phyloP scores from a whole-genome alignment of 1,139 yeast genomes.

The Kodamaea fungicola region DNA sequence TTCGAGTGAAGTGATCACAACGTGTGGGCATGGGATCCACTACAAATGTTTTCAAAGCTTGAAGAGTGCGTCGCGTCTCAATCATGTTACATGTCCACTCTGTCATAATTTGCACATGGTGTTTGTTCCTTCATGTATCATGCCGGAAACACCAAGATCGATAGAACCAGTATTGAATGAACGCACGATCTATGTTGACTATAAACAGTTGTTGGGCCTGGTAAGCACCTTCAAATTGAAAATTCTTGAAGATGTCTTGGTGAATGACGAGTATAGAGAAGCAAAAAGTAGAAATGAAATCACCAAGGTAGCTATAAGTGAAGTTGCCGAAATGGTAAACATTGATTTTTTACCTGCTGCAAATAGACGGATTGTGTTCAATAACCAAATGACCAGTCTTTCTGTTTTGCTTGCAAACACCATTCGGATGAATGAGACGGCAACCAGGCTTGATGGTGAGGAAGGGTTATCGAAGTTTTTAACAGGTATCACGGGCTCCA shows the following conservation, averaged over 20 bases:
- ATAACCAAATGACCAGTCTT: constrained; percentile 21
- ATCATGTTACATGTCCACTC: constrained; percentile 55
- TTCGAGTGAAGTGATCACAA: constrained; percentile 39
- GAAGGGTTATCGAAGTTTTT: constrained; percentile 33
- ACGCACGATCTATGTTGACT: constrained; percentile 4
- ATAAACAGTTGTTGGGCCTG: constrained; percentile 12
- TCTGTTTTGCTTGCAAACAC: constrained; percentile 49
- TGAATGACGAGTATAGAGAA: constrained; percentile 11
- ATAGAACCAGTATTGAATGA: constrained; percentile 3
- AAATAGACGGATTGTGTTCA: constrained; percentile 14
- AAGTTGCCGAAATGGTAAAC: constrained; percentile 8
- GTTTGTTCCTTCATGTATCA: constrained; percentile 42
- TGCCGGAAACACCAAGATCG: constrained; percentile 5
- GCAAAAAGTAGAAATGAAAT: constrained; percentile 3
- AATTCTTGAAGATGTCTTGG: constrained; percentile 8
- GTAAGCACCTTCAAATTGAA: constrained; percentile 12
- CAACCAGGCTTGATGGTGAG: constrained; percentile 44
- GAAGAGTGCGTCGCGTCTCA: constrained; percentile 4
- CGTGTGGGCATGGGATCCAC: constrained; percentile 75
- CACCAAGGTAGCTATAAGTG: constrained; percentile 3
- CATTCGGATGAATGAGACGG: constrained; percentile 53
- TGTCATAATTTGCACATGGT: constrained; percentile 53
- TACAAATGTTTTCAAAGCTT: constrained; percentile 42
- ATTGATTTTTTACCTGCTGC: constrained; percentile 14
- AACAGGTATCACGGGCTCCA: constrained; percentile 29